These are phyloP conservation scores for Candida tammaniensis DNA, from an alignment of 805 yeast species.

Conservation along the genomic window DNA sequence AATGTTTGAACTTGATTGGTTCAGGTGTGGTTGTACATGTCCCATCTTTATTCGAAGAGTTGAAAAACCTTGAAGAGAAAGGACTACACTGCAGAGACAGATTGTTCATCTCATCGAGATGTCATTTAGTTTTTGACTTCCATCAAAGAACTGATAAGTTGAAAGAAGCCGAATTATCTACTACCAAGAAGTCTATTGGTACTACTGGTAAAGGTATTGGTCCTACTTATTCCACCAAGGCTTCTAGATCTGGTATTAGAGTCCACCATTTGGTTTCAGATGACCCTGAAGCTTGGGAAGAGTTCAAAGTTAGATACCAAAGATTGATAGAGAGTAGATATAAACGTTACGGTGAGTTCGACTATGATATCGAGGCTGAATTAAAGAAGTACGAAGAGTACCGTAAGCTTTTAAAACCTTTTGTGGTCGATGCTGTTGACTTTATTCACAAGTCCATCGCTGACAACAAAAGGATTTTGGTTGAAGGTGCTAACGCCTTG, in stretches of 20 bases:
- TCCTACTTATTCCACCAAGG: conserved; percentile 96
- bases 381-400: conserved; percentile 71
- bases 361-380: conserved; percentile 80
- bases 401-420: conserved; percentile 76
- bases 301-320: conserved; percentile 73
- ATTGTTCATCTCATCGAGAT: conserved; percentile 85
- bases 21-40: conserved; percentile 96
- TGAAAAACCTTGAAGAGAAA: conserved; percentile 74
- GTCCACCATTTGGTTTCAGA: conserved; percentile 92
- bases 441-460: conserved; percentile 77
- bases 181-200: conserved; percentile 83
- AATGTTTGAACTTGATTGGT: conserved; percentile 86
- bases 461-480: conserved; percentile 78
- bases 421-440: conserved; percentile 88
- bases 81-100: conserved; percentile 77
- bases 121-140: conserved; percentile 95
- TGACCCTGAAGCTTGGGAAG: conserved; percentile 90
- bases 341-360: conserved; percentile 91
- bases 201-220: conserved; percentile 99
- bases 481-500: conserved; percentile 98
- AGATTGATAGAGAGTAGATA: conserved; percentile 78
- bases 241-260: conserved; percentile 93
- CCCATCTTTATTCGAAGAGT: conserved; percentile 88
- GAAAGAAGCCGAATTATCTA: conserved; percentile 85
- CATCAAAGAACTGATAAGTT: conserved; percentile 96